These are phyloP conservation scores for Bruguiera parviflora DNA, from an alignment of 345 rosid species.

Conservation along the genomic window DNA sequence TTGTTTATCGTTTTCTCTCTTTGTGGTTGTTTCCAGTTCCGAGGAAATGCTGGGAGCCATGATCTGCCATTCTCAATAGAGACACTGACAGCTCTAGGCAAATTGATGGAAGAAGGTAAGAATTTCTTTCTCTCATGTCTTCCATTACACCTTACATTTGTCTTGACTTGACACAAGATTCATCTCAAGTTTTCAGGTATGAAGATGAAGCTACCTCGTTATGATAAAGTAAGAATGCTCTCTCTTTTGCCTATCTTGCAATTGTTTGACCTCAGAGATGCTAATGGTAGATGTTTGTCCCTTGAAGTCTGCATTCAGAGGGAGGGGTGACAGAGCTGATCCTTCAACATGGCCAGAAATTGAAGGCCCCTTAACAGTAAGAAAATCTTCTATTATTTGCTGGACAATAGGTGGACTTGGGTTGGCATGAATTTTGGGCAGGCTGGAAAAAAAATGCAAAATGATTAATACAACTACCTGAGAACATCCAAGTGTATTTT, in stretches of 20 bases:
- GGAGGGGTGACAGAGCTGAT: constrained; percentile 91
- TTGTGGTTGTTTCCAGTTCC: constrained; percentile 41
- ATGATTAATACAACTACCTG: no score
- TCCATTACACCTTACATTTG: constrained; percentile 2
- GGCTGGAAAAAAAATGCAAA: not conserved
- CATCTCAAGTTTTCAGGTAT: constrained; percentile 47
- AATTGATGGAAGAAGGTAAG: constrained; percentile 72
- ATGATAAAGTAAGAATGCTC: constrained; percentile 61
- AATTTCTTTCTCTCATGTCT: constrained; percentile 12
- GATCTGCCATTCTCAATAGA: constrained; percentile 85
- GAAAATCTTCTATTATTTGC: constrained; percentile 11
- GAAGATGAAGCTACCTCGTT: constrained; percentile 92
- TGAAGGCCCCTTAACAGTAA: constrained; percentile 84
- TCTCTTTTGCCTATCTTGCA: not conserved
- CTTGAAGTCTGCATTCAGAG: constrained; percentile 82
- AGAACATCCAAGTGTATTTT: no score
- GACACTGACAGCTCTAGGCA: constrained; percentile 49
- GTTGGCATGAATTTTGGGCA: not conserved
- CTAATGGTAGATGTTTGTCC: constrained; percentile 4
- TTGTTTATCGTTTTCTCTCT: not conserved
- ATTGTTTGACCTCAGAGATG: not conserved
- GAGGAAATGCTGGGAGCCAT: constrained; percentile 98
- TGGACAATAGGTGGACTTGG: not conserved
- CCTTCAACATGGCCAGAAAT: constrained; percentile 80
- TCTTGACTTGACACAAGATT: constrained; percentile 14